Percentiles rank a stretch among this genome's conserved stretches.
Conservation (phyloP, 768 basidiomycete genomes). For the Mycena amicta region DNA sequence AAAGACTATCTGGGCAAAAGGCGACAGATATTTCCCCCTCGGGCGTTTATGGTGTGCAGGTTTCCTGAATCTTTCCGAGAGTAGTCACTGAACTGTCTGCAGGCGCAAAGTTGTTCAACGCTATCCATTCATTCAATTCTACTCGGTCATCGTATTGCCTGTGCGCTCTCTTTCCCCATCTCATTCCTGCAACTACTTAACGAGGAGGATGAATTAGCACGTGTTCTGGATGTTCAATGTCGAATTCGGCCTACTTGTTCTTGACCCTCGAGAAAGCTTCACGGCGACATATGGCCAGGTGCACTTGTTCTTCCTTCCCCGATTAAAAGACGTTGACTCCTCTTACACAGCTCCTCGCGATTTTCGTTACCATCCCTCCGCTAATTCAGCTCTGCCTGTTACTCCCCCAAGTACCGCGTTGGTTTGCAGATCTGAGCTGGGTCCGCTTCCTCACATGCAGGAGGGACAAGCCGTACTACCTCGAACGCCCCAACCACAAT, state of each 20-base stretch:
- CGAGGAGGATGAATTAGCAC: no score
- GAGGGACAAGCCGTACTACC: constrained; percentile 4
- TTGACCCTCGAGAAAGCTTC: constrained; percentile 12
- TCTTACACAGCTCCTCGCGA: constrained; percentile 18
- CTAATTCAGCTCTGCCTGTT: constrained; percentile 12
- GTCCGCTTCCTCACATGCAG: constrained; percentile 11
- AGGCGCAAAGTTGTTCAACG: constrained; percentile 19
- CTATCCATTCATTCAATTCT: constrained; percentile 22
- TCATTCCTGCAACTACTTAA: no score
- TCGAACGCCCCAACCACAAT: no score
- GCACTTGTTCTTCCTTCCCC: not conserved
- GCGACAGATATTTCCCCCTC: constrained; percentile 4
- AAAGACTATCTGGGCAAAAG: constrained; percentile 19
- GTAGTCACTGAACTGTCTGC: not conserved
- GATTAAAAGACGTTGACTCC: not conserved
- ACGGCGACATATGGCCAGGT: constrained; percentile 18
- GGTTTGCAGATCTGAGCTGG: constrained; percentile 15
- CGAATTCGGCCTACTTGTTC: constrained; percentile 4
- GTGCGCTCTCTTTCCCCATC: constrained; percentile 11
- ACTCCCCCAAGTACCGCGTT: not conserved
- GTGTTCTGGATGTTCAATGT: constrained; percentile 19
- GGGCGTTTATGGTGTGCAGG: constrained; percentile 12
- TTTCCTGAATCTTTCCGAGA: not conserved
- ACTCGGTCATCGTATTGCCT: not conserved
- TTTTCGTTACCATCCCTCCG: constrained; percentile 22